These are phyloP conservation scores for Thymus mandschuricus DNA, from an alignment of 257 asterid species.

Conservation along the genomic window DNA sequence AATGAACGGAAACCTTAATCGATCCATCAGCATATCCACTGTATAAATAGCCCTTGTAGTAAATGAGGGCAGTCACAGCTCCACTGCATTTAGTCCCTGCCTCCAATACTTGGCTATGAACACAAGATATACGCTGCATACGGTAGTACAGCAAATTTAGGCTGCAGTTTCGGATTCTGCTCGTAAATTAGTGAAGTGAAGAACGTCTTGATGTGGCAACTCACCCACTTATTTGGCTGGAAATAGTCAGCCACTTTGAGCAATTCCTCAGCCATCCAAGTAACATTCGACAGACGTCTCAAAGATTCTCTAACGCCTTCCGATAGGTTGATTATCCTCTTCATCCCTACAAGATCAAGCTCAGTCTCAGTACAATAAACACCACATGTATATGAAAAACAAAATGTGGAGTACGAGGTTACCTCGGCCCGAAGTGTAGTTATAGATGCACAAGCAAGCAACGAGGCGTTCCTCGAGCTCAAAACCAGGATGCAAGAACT, in stretches of 20 bases:
- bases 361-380: neutral
- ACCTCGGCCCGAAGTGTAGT: constrained; percentile 89
- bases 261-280: constrained; percentile 97
- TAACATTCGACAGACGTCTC: constrained; percentile 79
- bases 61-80: constrained; percentile 84
- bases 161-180: neutral
- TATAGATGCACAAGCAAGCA: constrained; percentile 85
- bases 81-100: constrained; percentile 58
- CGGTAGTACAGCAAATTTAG: neutral
- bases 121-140: constrained; percentile 90
- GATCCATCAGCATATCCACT: constrained; percentile 93
- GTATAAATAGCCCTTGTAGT: constrained; percentile 73
- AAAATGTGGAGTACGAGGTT: neutral
- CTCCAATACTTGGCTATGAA: constrained; percentile 83
- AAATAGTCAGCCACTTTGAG: constrained; percentile 90
- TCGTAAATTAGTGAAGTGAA: neutral
- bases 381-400: neutral
- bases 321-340: constrained; percentile 69
- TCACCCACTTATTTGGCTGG: constrained; percentile 97
- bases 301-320: constrained; percentile 88
- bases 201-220: constrained; percentile 21
- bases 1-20: constrained; percentile 56
- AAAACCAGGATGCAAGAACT: constrained; percentile 81
- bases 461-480: constrained; percentile 91
- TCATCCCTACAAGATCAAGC: constrained; percentile 65